Conservation (phyloP, 2,329 filamentous ascomycete genomes). For the Rhynchosporium graminicola region DNA sequence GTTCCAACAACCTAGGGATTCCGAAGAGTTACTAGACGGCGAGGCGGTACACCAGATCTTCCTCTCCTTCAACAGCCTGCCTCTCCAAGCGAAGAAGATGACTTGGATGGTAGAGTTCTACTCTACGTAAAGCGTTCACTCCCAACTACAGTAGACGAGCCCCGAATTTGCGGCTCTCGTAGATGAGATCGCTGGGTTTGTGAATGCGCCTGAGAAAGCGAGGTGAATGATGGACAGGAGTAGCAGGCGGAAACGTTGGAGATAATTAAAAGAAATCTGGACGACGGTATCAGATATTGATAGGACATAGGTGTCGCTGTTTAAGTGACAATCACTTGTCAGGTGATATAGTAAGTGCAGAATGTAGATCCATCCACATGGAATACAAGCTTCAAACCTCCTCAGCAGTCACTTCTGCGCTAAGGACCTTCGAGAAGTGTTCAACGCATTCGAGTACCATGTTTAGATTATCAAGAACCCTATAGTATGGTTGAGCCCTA, state of each 20-base stretch:
- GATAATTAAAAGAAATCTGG: constrained; percentile 46
- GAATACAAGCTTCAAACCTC: too few relatives aligned
- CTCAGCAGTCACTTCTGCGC: too few relatives aligned
- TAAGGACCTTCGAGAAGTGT: too few relatives aligned
- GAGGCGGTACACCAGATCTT: constrained; percentile 1
- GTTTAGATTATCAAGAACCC: too few relatives aligned
- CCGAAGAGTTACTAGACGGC: not conserved
- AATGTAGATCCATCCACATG: too few relatives aligned
- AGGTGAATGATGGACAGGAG: constrained; percentile 14
- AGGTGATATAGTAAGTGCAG: too few relatives aligned
- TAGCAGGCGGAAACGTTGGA: constrained; percentile 41
- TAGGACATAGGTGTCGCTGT: constrained; percentile 58
- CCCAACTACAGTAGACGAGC: constrained; percentile 62
- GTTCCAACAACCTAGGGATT: too few relatives aligned
- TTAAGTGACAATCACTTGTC: constrained; percentile 21
- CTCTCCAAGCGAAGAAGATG: constrained; percentile 39
- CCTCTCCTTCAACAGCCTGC: not conserved
- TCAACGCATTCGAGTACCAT: too few relatives aligned
- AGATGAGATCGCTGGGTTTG: constrained; percentile 52
- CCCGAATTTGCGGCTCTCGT: constrained; percentile 62
- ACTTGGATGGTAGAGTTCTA: constrained; percentile 60
- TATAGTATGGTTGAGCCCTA: too few relatives aligned
- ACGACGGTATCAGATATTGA: constrained; percentile 57
- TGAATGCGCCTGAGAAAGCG: constrained; percentile 46
- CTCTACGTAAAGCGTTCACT: constrained; percentile 64